Percentiles rank a stretch among this genome's conserved stretches.
phyloP scores from a whole-genome alignment of 208 protist genomes.

The Leishmania amazonensis region DNA sequence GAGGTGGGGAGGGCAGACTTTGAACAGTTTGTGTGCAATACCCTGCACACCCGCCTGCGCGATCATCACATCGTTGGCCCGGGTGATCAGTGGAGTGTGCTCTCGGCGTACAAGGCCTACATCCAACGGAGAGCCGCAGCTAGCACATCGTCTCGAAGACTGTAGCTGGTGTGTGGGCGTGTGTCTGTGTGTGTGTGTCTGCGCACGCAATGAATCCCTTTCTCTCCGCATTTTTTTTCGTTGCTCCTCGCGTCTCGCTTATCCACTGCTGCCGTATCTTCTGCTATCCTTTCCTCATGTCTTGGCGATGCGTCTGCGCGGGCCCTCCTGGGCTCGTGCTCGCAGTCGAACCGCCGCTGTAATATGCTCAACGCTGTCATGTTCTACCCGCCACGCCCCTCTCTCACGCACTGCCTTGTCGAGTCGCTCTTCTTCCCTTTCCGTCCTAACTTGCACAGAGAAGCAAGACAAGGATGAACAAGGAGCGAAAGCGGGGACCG shows the following conservation, averaged over 20 bases:
- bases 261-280: background rate
- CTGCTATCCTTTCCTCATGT: slow-evolving; percentile 6
- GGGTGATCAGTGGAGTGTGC: slow-evolving; percentile 14
- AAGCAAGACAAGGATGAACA: background rate
- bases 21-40: slow-evolving; percentile 13
- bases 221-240: too few species aligned
- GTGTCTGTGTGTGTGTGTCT: background rate
- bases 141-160: background rate
- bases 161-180: background rate
- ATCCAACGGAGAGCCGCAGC: background rate
- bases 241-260: background rate
- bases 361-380: background rate
- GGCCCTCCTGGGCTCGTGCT: background rate
- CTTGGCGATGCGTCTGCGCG: background rate
- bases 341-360: background rate
- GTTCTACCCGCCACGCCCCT: too few species aligned
- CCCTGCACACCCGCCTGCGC: slow-evolving; percentile 6
- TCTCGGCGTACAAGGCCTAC: slow-evolving; percentile 17
- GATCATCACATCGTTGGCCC: slow-evolving; percentile 11
- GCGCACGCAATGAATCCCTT: too few species aligned
- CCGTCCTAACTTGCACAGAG: background rate
- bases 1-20: slow-evolving; percentile 1
- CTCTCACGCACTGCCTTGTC: too few species aligned
- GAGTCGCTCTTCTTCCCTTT: background rate
- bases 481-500: background rate